A percentile compares a stretch with the other conserved stretches of the same genome.
Conservation (phyloP, 768 basidiomycete genomes). For the Gloeostereum incarnatum region DNA sequence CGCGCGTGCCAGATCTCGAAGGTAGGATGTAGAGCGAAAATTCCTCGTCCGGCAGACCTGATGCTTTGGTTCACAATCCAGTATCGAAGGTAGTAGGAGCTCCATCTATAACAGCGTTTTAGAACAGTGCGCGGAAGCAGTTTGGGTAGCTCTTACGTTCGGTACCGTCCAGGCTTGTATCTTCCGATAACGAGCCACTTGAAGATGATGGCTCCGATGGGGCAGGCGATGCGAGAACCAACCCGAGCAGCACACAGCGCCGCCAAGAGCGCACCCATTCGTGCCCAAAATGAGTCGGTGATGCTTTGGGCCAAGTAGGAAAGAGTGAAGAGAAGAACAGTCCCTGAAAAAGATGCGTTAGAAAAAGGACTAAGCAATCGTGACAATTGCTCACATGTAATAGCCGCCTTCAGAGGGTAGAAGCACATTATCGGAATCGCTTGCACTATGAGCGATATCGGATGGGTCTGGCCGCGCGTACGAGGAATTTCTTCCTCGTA, state of each 20-base stretch:
- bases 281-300: conserved; percentile 20
- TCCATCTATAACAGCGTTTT: conserved; percentile 16
- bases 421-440: conserved; percentile 31
- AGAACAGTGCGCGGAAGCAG: no score
- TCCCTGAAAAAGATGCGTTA: conserved; percentile 17
- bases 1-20: conserved; percentile 31
- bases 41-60: conserved; percentile 28
- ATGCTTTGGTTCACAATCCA: conserved; percentile 32
- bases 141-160: no score
- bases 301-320: conserved; percentile 20
- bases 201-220: conserved; percentile 27
- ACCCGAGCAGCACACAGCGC: conserved; percentile 25
- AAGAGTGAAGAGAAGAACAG: conserved; percentile 25
- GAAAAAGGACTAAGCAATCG: neutral
- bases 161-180: conserved; percentile 26
- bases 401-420: conserved; percentile 31
- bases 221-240: conserved; percentile 22
- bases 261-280: conserved; percentile 20
- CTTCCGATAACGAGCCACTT: conserved; percentile 36
- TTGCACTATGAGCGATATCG: conserved; percentile 28
- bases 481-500: neutral
- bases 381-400: conserved; percentile 21
- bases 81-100: conserved; percentile 29
- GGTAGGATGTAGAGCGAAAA: conserved; percentile 27
- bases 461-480: conserved; percentile 22